phyloP scores from a whole-genome alignment of 768 basidiomycete genomes.

The Pholiota conissans region DNA sequence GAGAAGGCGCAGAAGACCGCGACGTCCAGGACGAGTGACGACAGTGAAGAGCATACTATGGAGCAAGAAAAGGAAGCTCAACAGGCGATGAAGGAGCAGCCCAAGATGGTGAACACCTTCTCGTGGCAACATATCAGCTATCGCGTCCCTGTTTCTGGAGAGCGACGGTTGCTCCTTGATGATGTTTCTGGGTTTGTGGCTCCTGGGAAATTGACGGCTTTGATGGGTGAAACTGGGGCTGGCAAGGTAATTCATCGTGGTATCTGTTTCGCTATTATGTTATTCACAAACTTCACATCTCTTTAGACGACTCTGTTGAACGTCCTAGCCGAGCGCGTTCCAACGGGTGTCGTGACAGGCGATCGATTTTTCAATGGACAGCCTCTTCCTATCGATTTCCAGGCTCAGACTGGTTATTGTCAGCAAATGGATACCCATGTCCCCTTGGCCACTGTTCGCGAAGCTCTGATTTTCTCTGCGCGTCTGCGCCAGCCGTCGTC shows the following conservation, averaged over 20 bases:
- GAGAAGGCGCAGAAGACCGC: slow-evolving; percentile 26
- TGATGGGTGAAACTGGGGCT: slow-evolving; percentile 64
- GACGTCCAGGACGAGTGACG: background rate
- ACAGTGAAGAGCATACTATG: slow-evolving; percentile 12
- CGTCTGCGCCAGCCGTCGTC: slow-evolving; percentile 71
- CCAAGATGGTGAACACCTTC: slow-evolving; percentile 60
- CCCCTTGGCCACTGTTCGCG: slow-evolving; percentile 72
- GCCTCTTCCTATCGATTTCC: slow-evolving; percentile 53
- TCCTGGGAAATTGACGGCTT: slow-evolving; percentile 78
- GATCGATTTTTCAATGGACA: slow-evolving; percentile 58
- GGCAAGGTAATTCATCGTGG: slow-evolving; percentile 42
- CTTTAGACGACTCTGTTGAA: slow-evolving; percentile 55
- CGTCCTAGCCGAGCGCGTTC: slow-evolving; percentile 52
- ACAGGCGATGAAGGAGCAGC: slow-evolving; percentile 38
- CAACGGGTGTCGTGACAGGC: slow-evolving; percentile 48
- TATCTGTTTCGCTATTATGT: background rate
- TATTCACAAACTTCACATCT: background rate
- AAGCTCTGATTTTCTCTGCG: slow-evolving; percentile 81
- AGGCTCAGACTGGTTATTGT: slow-evolving; percentile 78
- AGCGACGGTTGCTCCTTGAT: slow-evolving; percentile 55
- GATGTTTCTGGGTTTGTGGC: slow-evolving; percentile 79
- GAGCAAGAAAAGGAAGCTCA: slow-evolving; percentile 23
- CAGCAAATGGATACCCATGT: slow-evolving; percentile 87
- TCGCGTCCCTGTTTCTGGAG: slow-evolving; percentile 53
- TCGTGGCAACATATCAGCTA: slow-evolving; percentile 80